Base-by-base conservation (phyloP, 495 filamentous ascomycete genomes). In the Hypoxylon rickii region DNA sequence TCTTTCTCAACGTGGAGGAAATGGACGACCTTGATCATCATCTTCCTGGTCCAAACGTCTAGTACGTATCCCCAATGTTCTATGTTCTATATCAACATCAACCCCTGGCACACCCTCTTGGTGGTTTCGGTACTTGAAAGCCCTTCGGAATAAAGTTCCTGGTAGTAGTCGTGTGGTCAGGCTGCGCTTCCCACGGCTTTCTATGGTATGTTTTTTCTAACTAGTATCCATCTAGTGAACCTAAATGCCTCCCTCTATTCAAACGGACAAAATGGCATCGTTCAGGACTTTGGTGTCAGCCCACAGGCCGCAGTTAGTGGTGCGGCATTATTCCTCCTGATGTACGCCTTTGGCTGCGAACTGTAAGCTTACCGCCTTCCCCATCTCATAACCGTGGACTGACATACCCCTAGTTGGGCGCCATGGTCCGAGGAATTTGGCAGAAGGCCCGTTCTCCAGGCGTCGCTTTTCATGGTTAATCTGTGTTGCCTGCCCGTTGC, bases 391-490 rank as follows among this genome's bases (percentile, higher is more conserved):
- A 7, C 22, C 26, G 0, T n/a, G 19, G 38, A 37, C 59, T 66
- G 44, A 66, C 13, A 21, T 10, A n/a, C 31, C 4, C 16, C 7
- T 51, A 68, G 66, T 13, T 92, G 88, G 88, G 89, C 89, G 0
- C 89, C 89, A 0, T 93, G 88, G 89, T 84, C 79, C 13, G 89
- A 92, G 57, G 89, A 92, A 58, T 79, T 87, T 32, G 89, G 89
- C 10, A 81, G 89, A 36, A 86, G 82, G 76, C 80, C 80, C 1
- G 79, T 90, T 63, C 77, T 90, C 51, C 89, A 90, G 74, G 69
- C 79, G 29, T 86, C 80, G 36, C 73, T 92, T 34, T 75, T 83
- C 33, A 70, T 93, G 11, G 88, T 93, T 61, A 93, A 93, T 57
- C 74, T 90, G 42, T 90, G 83, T 81, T 86, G 88, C 61, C 72